Evolutionary conservation across 2,329 filamentous ascomycete species (phyloP), one percentile per base, ranked within the genome.

Genomic region (Pseudogymnoascus sp.): DNA sequence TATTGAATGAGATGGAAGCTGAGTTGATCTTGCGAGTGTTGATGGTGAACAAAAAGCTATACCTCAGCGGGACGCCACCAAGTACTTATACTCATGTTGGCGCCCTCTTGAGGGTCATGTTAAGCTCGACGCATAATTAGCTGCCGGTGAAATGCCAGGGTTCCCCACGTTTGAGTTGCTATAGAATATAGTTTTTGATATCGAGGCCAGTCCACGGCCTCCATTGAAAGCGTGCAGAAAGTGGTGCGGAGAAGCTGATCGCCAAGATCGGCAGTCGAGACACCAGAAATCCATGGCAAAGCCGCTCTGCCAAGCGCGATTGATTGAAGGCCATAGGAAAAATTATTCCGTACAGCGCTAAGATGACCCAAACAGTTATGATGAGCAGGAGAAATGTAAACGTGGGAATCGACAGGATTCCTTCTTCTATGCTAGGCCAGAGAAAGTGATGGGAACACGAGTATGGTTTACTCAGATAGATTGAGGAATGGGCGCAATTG

Each of bases 341-440:
- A 56, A 56, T 56, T 33, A 11, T 56, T 56, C 47, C 47, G 47
- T 56, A 4, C 5, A 19, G 26, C 10, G 47, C 47, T 26, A 56
- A 56, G 47, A 2, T n/a, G 1, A 31, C 47, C 29, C 47, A 56
- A 56, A 56, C 47, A 56, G 47, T 6, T 13, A 56, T 19, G 47
- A 56, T 56, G 47, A 16, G 47, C 47, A 56, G 47, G 47, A 56
- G 47, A 56, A 56, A 56, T 56, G n/a, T 33, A 31, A 56, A 56
- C 16, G 26, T 56, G 16, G 26, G 26, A 56, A 56, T 33, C 19
- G 47, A 56, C 26, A 56, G 47, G 7, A 56, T 31, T 19, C 31
- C n/a, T 33, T 56, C 0, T 3, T 47, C 47, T 56, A 10, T 33
- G 47, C 47, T 16, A 31, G 29, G 3, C 26, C n/a, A 56, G n/a